phyloP scores from a whole-genome alignment of 768 basidiomycete genomes.

The Boletus pseudopeckii region DNA sequence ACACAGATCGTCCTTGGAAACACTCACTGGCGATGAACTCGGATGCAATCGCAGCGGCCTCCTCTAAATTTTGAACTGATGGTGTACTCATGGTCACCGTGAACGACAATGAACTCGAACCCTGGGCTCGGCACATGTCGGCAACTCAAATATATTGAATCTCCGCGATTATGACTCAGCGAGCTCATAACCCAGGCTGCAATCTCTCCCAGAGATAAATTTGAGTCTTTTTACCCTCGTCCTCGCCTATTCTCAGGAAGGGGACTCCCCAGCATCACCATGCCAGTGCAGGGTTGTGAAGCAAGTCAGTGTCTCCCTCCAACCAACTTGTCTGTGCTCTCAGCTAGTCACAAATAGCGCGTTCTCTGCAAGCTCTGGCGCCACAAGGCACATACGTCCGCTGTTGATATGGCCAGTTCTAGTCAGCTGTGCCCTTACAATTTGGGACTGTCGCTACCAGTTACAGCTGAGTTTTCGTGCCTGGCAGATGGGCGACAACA shows the following conservation, averaged over 20 bases:
- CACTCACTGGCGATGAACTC: constrained; percentile 48
- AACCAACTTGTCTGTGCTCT: neutral
- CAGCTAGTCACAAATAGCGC: neutral
- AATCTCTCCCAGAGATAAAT: neutral
- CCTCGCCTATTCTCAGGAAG: neutral
- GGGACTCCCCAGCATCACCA: constrained; percentile 4
- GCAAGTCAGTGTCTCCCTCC: neutral
- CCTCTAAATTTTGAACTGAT: constrained; percentile 41
- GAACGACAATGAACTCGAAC: neutral
- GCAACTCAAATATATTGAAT: constrained; percentile 14
- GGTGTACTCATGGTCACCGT: constrained; percentile 29
- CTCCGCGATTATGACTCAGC: constrained; percentile 25
- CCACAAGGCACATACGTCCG: neutral
- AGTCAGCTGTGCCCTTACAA: neutral
- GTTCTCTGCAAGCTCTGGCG: neutral
- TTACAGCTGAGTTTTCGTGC: too few species aligned
- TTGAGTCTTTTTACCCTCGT: neutral
- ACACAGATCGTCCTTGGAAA: neutral
- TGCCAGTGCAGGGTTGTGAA: neutral
- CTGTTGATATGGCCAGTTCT: neutral
- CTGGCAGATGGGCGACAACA: neutral
- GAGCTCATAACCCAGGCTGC: neutral
- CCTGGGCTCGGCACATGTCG: constrained; percentile 7
- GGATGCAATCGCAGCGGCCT: constrained; percentile 46
- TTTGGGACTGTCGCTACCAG: neutral